phyloP scores from a whole-genome alignment of 805 yeast genomes.

The Metschnikowia arizonensis region DNA sequence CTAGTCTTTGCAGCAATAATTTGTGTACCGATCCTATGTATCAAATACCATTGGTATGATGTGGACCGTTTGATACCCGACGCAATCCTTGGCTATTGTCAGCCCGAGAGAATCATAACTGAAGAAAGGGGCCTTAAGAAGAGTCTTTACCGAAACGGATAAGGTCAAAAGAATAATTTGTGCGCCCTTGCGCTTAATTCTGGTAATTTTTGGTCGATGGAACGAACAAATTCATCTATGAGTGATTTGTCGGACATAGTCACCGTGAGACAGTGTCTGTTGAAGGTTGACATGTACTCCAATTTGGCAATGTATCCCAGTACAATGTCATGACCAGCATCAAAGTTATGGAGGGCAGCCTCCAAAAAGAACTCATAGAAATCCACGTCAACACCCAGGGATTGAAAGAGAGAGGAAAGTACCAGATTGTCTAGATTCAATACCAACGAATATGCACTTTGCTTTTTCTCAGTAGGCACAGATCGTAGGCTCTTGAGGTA shows the following conservation, averaged over 20 bases:
- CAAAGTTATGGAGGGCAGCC: conserved; percentile 25
- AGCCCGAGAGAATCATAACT: conserved; percentile 36
- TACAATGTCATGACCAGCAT: neutral
- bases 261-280: conserved; percentile 32
- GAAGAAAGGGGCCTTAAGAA: conserved; percentile 36
- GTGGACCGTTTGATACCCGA: conserved; percentile 29
- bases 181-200: neutral
- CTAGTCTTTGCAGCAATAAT: conserved; percentile 6
- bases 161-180: neutral
- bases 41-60: conserved; percentile 9
- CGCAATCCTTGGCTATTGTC: conserved; percentile 29
- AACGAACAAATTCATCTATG: conserved; percentile 10
- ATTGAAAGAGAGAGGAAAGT: conserved; percentile 30
- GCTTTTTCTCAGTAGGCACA: conserved; percentile 25
- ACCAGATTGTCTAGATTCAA: conserved; percentile 24
- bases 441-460: conserved; percentile 35
- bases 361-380: conserved; percentile 46
- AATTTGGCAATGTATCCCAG: conserved; percentile 5
- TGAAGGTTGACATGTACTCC: conserved; percentile 11
- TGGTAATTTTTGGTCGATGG: conserved; percentile 2
- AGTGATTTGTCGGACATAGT: conserved; percentile 27
- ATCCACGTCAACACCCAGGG: conserved; percentile 48
- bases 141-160: conserved; percentile 9
- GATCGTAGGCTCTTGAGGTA: conserved; percentile 23
- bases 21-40: conserved; percentile 8